Percentiles rank a stretch among this genome's conserved stretches.
These are phyloP conservation scores for Ustilago tritici DNA, from an alignment of 1,284 basidiomycete species.

Conservation along the genomic window DNA sequence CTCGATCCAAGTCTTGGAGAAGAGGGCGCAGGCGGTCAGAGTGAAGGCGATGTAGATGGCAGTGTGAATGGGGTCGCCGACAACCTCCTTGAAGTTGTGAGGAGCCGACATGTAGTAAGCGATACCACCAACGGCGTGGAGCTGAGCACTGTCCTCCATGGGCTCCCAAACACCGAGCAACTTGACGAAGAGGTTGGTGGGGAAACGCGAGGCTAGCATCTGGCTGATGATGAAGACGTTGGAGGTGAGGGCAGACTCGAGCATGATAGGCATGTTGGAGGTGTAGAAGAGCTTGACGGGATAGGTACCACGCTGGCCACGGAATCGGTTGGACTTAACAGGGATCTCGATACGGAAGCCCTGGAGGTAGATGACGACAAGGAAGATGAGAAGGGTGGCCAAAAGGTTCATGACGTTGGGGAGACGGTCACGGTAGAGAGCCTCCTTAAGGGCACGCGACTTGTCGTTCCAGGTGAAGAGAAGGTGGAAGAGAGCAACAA, in stretches of 20 bases:
- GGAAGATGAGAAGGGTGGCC: slow-evolving; percentile 90
- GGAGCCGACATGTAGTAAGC: slow-evolving; percentile 98
- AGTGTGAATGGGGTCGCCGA: slow-evolving; percentile 94
- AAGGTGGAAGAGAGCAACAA: slow-evolving; percentile 96
- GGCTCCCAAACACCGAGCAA: slow-evolving; percentile 98
- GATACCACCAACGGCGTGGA: slow-evolving; percentile 89
- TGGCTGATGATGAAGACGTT: slow-evolving; percentile 97
- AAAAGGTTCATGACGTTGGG: slow-evolving; percentile 98
- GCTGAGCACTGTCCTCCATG: slow-evolving; percentile 90
- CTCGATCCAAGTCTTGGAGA: slow-evolving; percentile 99
- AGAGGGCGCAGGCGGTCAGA: slow-evolving; percentile 91
- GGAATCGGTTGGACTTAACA: slow-evolving; percentile 95
- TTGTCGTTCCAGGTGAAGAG: slow-evolving; percentile 99
- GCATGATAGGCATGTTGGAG: slow-evolving; percentile 99
- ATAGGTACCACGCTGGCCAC: slow-evolving; percentile 93
- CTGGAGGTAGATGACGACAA: slow-evolving; percentile 96
- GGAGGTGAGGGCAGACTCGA: slow-evolving; percentile 90
- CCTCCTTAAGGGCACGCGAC: slow-evolving; percentile 93
- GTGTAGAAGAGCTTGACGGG: slow-evolving; percentile 99
- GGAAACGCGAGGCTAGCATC: slow-evolving; percentile 90
- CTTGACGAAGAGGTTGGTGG: slow-evolving; percentile 87
- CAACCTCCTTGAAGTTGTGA: slow-evolving; percentile 85
- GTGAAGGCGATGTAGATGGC: slow-evolving; percentile 92
- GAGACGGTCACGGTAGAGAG: slow-evolving; percentile 95
- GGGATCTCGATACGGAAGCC: slow-evolving; percentile 99